Evolutionary conservation across 108 stramenopile species (phyloP), one percentile per base, ranked within the genome.

Genomic region (Pseudonitzschia pungens): DNA sequence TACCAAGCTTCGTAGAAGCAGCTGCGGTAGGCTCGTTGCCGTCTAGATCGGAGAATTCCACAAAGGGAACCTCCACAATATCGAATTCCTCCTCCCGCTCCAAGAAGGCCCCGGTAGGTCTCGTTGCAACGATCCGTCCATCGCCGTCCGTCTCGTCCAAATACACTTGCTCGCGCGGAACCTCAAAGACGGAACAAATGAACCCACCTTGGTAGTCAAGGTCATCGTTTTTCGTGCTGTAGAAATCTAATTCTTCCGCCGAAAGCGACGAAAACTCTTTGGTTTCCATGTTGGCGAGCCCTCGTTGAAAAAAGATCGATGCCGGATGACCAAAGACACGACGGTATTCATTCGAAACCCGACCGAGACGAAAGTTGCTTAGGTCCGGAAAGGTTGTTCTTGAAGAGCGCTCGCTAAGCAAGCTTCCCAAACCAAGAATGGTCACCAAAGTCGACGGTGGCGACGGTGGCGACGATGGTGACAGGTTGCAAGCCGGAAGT

Each of bases 311-410:
- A 64, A 96, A 96, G 27, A 93, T 92, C 0, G 92, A 89, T 9
- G 92, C 91, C 0, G 92, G 89, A 69, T 92, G 91, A 12, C 79
- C 78, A 83, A 96, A 93, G 45, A 92, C 87, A 9, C 95, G 85
- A 27, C 92, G 87, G 70, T 92, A 92, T 31, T 0, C 15, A 68
- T 86, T 75, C 0, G 69, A 78, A 2, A 96, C 88, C 31, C 89
- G 75, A n/a, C 81, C 95, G 6, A 92, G 72, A 27, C 92, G 87
- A 73, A 96, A 96, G 68, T 90, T 81, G 8, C 41, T 42, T 20
- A 96, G 81, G 7, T 86, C 70, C 0, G 95, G 92, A 73, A 96
- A 96, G 20, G 95, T 93, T 10, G 72, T 54, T 16, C 88, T 78
- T 8, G 89, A 77, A 7, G 87, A 88, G 22, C 68, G 63, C 69